Conservation (phyloP, 2,329 filamentous ascomycete species). For the Hortaea werneckii region DNA sequence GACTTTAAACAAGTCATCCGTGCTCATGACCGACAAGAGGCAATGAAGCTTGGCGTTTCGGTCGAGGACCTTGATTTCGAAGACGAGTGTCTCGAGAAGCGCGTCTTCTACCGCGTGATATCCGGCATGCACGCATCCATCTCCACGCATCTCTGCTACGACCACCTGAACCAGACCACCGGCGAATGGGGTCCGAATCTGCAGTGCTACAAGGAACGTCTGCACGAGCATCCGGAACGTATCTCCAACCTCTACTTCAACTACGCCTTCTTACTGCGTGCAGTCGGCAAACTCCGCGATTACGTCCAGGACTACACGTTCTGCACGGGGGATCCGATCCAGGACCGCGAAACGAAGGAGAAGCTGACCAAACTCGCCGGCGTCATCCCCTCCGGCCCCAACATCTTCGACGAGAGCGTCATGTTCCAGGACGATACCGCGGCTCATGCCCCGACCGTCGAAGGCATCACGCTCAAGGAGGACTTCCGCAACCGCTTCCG, state of each 20-base stretch:
- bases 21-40: conserved; percentile 50
- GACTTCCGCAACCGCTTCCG: conserved; percentile 96
- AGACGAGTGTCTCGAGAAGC: conserved; percentile 92
- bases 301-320: conserved; percentile 80
- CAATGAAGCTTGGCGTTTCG: conserved; percentile 37
- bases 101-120: conserved; percentile 92
- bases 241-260: conserved; percentile 99
- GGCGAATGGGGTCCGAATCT: conserved; percentile 88
- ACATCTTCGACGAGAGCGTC: conserved; percentile 87
- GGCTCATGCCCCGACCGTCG: conserved; percentile 1
- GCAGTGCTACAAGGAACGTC: conserved; percentile 75
- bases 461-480: conserved; percentile 68
- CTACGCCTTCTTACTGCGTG: conserved; percentile 88
- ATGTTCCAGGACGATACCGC: conserved; percentile 65
- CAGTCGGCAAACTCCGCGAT: conserved; percentile 79
- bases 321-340: conserved; percentile 72
- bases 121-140: conserved; percentile 98
- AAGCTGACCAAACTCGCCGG: conserved; percentile 71
- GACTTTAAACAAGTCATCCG: conserved; percentile 52
- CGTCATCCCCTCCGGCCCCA: conserved; percentile 53
- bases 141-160: conserved; percentile 89
- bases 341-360: conserved; percentile 68
- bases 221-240: conserved; percentile 76
- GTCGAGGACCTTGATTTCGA: conserved; percentile 63
- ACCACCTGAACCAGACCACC: conserved; percentile 90